Percentiles rank a stretch among this genome's conserved stretches.
Conservation (phyloP, 106 monocot species). For the Dendrobium officinale region DNA sequence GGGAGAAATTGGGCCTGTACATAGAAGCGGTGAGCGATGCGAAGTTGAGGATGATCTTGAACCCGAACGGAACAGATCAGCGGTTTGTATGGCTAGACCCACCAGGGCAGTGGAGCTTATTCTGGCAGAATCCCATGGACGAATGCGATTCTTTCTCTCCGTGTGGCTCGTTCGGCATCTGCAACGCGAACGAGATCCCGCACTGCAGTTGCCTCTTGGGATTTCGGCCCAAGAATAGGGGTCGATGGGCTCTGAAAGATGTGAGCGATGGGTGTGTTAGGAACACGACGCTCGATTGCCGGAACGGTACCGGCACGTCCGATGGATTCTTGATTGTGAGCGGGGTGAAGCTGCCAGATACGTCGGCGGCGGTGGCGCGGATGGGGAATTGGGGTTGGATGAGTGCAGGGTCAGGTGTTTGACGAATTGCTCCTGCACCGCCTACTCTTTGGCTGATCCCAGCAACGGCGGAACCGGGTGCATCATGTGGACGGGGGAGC, state of each 20-base stretch:
- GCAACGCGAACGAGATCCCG: slow-evolving; percentile 19
- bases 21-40: neutral
- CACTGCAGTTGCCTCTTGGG: slow-evolving; percentile 40
- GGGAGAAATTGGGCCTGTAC: neutral
- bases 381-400: too few relatives aligned
- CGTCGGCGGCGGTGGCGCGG: too few relatives aligned
- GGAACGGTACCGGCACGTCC: neutral
- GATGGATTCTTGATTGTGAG: slow-evolving; percentile 24
- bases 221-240: slow-evolving; percentile 27
- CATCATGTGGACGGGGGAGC: slow-evolving; percentile 21
- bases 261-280: slow-evolving; percentile 34
- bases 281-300: slow-evolving; percentile 30
- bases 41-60: slow-evolving; percentile 3
- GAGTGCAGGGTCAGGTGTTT: slow-evolving; percentile 26
- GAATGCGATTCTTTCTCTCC: slow-evolving; percentile 21
- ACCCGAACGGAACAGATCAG: slow-evolving; percentile 11
- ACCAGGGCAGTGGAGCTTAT: slow-evolving; percentile 17
- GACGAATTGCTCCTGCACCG: slow-evolving; percentile 35
- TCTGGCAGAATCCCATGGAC: slow-evolving; percentile 20
- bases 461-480: slow-evolving; percentile 17
- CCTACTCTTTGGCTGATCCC: slow-evolving; percentile 11
- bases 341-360: slow-evolving; percentile 14
- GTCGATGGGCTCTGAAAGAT: slow-evolving; percentile 16
- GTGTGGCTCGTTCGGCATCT: slow-evolving; percentile 44
- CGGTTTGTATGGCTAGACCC: slow-evolving; percentile 19